Conservation (phyloP, 495 filamentous ascomycete species). For the Penicillium taxi region DNA sequence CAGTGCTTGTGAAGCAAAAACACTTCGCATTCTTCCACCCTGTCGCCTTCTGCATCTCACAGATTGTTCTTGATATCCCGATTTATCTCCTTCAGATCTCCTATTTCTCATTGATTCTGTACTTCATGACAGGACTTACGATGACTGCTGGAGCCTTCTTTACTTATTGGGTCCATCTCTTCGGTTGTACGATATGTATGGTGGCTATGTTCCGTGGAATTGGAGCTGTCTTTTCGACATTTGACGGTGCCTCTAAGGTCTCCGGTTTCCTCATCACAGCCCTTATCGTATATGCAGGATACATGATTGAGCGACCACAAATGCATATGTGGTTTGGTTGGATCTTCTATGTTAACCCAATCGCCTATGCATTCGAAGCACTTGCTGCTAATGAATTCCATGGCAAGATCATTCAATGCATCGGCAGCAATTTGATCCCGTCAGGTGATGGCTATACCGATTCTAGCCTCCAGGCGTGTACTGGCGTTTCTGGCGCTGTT, state of each 20-base stretch:
- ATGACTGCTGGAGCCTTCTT: slow-evolving; percentile 45
- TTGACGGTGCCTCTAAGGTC: slow-evolving; percentile 46
- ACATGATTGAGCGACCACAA: slow-evolving; percentile 36
- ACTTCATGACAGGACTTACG: slow-evolving; percentile 58
- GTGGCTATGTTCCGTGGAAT: slow-evolving; percentile 44
- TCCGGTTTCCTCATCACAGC: slow-evolving; percentile 35
- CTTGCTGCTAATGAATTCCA: slow-evolving; percentile 53
- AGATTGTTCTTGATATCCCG: slow-evolving; percentile 61
- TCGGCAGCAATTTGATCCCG: slow-evolving; percentile 38
- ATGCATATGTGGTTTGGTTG: slow-evolving; percentile 46
- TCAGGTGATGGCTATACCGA: slow-evolving; percentile 23
- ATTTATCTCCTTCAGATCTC: slow-evolving; percentile 53
- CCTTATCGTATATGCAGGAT: slow-evolving; percentile 43
- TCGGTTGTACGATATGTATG: too few species aligned
- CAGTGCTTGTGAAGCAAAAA: slow-evolving; percentile 67
- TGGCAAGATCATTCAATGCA: slow-evolving; percentile 41
- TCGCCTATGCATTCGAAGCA: slow-evolving; percentile 39
- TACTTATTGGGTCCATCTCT: slow-evolving; percentile 40
- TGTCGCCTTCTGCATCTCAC: slow-evolving; percentile 59
- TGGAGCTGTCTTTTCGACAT: slow-evolving; percentile 39
- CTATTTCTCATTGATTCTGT: slow-evolving; percentile 61
- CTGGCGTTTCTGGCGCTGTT: slow-evolving; percentile 40
- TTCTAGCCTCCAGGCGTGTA: slow-evolving; percentile 39
- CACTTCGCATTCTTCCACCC: slow-evolving; percentile 67
- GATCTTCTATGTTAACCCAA: slow-evolving; percentile 41